Conservation (phyloP, 805 yeast genomes). For the Lipomyces kockii region DNA sequence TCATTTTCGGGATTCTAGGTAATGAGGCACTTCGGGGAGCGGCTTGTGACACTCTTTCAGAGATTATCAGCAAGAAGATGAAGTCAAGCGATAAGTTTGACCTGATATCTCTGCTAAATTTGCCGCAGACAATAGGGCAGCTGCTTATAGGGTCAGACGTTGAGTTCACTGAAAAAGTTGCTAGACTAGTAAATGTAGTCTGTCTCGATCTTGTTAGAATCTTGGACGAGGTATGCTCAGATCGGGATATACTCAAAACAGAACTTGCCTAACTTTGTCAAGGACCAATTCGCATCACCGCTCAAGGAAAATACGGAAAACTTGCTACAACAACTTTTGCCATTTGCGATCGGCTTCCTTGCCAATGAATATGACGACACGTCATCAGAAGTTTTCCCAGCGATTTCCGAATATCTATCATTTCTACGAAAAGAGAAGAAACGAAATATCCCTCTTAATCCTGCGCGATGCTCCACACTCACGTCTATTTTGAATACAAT, state of each 20-base stretch:
- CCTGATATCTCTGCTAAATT: conserved; percentile 67
- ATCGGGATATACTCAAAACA: conserved; percentile 37
- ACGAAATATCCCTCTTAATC: conserved; percentile 50
- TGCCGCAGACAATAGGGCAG: conserved; percentile 59
- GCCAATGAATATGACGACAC: conserved; percentile 88
- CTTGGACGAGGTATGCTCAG: conserved; percentile 51
- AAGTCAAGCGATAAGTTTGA: conserved; percentile 70
- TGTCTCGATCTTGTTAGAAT: conserved; percentile 77
- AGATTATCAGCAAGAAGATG: conserved; percentile 79
- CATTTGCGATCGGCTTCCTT: conserved; percentile 70
- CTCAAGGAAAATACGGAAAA: conserved; percentile 20
- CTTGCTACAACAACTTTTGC: conserved; percentile 64
- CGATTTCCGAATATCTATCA: conserved; percentile 73
- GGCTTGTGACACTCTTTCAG: conserved; percentile 61
- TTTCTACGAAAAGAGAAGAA: conserved; percentile 60
- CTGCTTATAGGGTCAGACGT: conserved; percentile 51
- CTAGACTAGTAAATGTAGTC: conserved; percentile 72
- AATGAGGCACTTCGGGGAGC: conserved; percentile 52
- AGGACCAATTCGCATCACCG: conserved; percentile 41
- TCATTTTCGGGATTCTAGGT: conserved; percentile 64
- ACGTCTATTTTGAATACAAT: conserved; percentile 68
- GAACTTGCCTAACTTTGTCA: conserved; percentile 40
- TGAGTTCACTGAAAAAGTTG: conserved; percentile 75
- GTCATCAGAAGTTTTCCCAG: conserved; percentile 79
- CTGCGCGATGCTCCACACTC: conserved; percentile 53